A percentile compares a stretch with the other conserved stretches of the same genome.
phyloP scores from a whole-genome alignment of 257 asterid genomes.

The Solanum bulbocastanum region DNA sequence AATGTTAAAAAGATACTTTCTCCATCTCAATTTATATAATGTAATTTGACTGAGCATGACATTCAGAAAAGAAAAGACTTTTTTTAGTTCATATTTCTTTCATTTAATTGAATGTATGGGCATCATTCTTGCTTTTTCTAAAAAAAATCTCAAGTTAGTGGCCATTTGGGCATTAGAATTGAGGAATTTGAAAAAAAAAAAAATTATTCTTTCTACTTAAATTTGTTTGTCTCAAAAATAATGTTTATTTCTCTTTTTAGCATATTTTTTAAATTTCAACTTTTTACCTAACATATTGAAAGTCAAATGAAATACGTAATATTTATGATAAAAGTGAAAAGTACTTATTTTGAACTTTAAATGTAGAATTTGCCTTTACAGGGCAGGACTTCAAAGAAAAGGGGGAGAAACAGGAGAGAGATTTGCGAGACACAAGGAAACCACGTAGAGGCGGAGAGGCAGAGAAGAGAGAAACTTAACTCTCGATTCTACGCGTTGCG shows the following conservation, averaged over 20 bases:
- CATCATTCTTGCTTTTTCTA: background rate
- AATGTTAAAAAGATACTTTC: too few relatives aligned
- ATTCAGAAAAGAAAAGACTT: too few relatives aligned
- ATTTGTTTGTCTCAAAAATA: too few relatives aligned
- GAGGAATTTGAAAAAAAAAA: background rate
- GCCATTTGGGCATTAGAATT: background rate
- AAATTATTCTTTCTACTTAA: too few relatives aligned
- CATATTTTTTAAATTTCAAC: too few relatives aligned
- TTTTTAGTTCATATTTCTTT: background rate
- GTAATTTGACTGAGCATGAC: too few relatives aligned
- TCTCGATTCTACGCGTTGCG: conserved; percentile 67
- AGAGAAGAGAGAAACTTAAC: conserved; percentile 86
- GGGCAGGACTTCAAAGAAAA: conserved; percentile 10
- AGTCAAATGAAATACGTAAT: too few relatives aligned
- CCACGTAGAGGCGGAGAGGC: conserved; percentile 87
- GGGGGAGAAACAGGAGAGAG: conserved; percentile 42
- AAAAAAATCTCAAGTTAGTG: background rate
- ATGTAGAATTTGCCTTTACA: background rate
- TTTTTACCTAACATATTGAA: too few relatives aligned
- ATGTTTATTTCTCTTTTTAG: too few relatives aligned
- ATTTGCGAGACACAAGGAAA: conserved; percentile 25
- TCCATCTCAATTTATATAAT: too few relatives aligned
- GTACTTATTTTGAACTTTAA: background rate
- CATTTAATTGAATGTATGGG: background rate
- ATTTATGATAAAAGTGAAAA: background rate